Conservation (phyloP, 2,329 filamentous ascomycete genomes). For the Arthrinium phaeospermum region DNA sequence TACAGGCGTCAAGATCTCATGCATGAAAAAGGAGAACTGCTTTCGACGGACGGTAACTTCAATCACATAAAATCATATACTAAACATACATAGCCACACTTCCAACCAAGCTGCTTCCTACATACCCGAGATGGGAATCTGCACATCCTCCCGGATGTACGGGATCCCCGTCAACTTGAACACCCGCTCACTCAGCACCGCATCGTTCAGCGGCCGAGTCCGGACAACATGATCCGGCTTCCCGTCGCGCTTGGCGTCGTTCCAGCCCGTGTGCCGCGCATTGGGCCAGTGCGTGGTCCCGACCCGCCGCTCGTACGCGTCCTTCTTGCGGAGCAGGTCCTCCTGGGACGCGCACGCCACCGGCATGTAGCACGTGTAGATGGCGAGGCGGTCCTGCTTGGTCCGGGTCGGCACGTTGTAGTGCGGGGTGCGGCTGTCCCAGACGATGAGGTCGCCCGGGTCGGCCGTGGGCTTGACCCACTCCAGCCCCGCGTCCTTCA, state of each 20-base stretch:
- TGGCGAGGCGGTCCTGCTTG: slow-evolving; percentile 37
- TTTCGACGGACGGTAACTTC: neutral
- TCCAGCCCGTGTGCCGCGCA: slow-evolving; percentile 33
- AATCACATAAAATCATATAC: neutral
- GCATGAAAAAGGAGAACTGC: too few relatives aligned
- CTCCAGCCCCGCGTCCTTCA: slow-evolving; percentile 38
- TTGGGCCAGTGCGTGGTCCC: slow-evolving; percentile 52
- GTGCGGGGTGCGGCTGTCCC: slow-evolving; percentile 44
- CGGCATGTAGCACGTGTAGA: slow-evolving; percentile 50
- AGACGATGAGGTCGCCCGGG: slow-evolving; percentile 50
- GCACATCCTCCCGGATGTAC: slow-evolving; percentile 36
- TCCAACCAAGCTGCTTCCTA: neutral
- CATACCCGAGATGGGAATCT: neutral
- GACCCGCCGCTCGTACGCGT: slow-evolving; percentile 43
- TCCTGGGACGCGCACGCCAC: slow-evolving; percentile 46
- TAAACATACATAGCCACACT: too few relatives aligned
- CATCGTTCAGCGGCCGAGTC: slow-evolving; percentile 45
- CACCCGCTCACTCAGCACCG: slow-evolving; percentile 45
- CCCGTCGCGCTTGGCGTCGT: slow-evolving; percentile 31
- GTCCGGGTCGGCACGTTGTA: slow-evolving; percentile 45
- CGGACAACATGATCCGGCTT: slow-evolving; percentile 41
- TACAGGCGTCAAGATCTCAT: too few relatives aligned
- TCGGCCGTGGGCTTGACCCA: slow-evolving; percentile 47
- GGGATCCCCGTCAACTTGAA: slow-evolving; percentile 55
- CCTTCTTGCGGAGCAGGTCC: slow-evolving; percentile 47